Conservation (phyloP, 352 stramenopile genomes). For the Phytopythium cucurbitacearum region DNA sequence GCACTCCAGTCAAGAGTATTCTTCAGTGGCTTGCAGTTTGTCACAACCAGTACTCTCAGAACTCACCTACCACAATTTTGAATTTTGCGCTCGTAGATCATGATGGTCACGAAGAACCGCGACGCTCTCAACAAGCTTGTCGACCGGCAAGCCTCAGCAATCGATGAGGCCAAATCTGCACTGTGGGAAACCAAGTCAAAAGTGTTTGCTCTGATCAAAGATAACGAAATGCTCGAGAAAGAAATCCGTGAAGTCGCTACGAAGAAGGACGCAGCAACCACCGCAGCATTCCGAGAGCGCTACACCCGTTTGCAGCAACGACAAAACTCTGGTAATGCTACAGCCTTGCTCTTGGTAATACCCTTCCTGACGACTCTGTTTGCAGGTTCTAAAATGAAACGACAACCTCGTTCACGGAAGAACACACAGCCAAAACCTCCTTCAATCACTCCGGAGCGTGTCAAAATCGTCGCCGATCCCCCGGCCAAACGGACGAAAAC, state of each 20-base stretch:
- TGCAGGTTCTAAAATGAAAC: neutral
- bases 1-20: no score
- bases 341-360: neutral
- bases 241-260: neutral
- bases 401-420: neutral
- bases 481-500: slow-evolving; percentile 1
- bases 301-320: neutral
- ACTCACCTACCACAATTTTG: neutral
- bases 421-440: neutral
- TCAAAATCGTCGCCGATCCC: neutral
- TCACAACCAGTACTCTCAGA: neutral
- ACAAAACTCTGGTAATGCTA: neutral
- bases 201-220: neutral
- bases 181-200: slow-evolving; percentile 1
- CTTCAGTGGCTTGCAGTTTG: neutral
- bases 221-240: slow-evolving; percentile 2
- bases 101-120: slow-evolving; percentile 4
- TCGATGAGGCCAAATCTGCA: neutral
- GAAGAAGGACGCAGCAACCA: neutral
- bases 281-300: neutral
- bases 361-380: neutral
- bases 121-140: slow-evolving; percentile 1
- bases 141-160: neutral
- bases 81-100: slow-evolving; percentile 2
- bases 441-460: neutral